Base-by-base conservation (phyloP, 306 rosid species). In the Mimosa pudica region DNA sequence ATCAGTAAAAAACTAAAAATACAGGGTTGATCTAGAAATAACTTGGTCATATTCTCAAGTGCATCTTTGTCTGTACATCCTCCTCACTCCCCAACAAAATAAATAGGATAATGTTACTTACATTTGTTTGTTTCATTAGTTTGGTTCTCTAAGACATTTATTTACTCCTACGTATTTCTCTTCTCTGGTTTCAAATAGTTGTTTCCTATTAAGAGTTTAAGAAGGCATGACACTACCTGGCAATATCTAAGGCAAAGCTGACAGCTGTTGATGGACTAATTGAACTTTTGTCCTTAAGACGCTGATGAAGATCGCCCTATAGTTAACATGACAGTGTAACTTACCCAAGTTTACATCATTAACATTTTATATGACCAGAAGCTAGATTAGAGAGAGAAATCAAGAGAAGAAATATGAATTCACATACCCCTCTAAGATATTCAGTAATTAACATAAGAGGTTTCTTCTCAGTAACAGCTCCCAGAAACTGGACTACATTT, bases 391-490 rank as follows among this genome's bases (percentile, higher is more conserved):
- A 73, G 71, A 8, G 81, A 51, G 65, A 48, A 80, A 73, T 78
- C 47, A 68, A 63, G 68, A 68, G 75, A 66, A 72, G 32, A 65
- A 35, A 46, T 51, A 84, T 79, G 77, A 49, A 81, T 63, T 47
- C 48, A 68, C 33, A 76, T 90, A 96, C 99, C 97, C 99, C 99
- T 89, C 91, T 87, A 77, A 96, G 89, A 85, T 93, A 96, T 86
- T 96, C 99, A 2, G 98, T 96, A 71, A 96, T 85, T 84, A 96
- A 73, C 99, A 96, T 90, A 60, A 96, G 94, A 68, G 99, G 99
- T 80, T 90, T 96, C 86, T 88, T 91, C 54, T 96, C 99, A 0
- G 99, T 96, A 78, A 96, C 99, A 84, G 99, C 99, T 85, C 99
- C 99, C 80, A 96, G 99, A 85, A 96, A 96, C 85, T 96, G 99